phyloP scores from a whole-genome alignment of 148 eudicot genomes.

The Nyssa sinensis region DNA sequence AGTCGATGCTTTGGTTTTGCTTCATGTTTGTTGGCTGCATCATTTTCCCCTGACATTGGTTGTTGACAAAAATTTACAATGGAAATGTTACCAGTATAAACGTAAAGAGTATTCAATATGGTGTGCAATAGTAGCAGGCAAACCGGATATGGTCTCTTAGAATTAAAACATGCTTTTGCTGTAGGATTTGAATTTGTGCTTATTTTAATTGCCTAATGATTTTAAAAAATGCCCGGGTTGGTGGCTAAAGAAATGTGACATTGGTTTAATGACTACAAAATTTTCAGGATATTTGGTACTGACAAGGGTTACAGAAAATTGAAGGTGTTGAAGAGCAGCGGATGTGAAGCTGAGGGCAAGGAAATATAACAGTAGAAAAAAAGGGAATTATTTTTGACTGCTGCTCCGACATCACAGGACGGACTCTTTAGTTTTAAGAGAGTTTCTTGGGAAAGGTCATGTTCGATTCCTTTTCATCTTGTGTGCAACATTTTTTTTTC shows the following conservation, averaged over 20 bases:
- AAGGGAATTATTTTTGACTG: conserved; percentile 5
- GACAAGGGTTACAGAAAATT: conserved; percentile 77
- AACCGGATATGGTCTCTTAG: background rate
- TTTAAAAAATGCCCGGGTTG: background rate
- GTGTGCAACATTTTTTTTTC: background rate
- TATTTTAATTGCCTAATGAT: background rate
- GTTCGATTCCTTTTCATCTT: background rate
- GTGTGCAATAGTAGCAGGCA: background rate
- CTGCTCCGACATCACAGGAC: background rate
- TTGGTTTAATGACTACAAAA: background rate
- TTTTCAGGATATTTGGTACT: conserved; percentile 74
- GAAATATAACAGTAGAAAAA: conserved; percentile 27
- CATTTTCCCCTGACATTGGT: background rate
- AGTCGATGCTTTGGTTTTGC: background rate
- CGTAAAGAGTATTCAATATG: too few species aligned
- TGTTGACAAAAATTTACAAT: too few species aligned
- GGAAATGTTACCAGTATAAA: too few species aligned
- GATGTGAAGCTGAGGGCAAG: conserved; percentile 41
- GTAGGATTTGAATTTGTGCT: background rate
- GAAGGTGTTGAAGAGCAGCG: conserved; percentile 54
- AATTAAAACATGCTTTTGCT: background rate
- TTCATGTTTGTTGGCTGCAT: background rate
- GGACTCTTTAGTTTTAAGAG: background rate
- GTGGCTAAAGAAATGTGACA: background rate
- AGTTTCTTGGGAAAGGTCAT: background rate